Percentiles rank a stretch among this genome's conserved stretches.
Evolutionary conservation across 2,329 filamentous ascomycete species (phyloP).

Genomic region (Phialophora expanda): DNA sequence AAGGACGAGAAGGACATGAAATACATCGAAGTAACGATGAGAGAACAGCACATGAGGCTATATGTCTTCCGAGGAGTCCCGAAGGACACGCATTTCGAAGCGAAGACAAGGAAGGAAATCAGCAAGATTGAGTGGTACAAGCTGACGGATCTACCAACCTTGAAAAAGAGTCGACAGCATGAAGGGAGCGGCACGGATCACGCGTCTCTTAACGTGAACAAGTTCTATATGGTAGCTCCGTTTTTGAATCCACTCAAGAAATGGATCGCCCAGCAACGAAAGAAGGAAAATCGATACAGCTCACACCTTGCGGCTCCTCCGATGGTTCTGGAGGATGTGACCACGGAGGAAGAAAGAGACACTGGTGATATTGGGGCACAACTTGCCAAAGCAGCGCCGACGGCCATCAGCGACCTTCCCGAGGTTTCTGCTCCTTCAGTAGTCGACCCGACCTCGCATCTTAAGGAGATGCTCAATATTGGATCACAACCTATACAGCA

Average conservation of each 20-base stretch:
- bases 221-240: conserved; percentile 97
- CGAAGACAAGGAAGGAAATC: conserved; percentile 93
- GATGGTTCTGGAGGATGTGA: conserved; percentile 35
- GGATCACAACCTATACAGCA: conserved; percentile 32
- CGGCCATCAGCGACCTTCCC: conserved; percentile 48
- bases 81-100: conserved; percentile 84
- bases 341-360: conserved; percentile 37
- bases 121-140: conserved; percentile 97
- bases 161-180: conserved; percentile 73
- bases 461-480: conserved; percentile 57
- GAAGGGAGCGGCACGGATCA: conserved; percentile 58
- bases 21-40: conserved; percentile 85
- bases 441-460: conserved; percentile 56
- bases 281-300: conserved; percentile 65
- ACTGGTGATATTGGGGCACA: conserved; percentile 31
- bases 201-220: conserved; percentile 70
- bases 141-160: conserved; percentile 82
- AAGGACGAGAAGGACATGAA: conserved; percentile 74
- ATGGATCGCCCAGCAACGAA: conserved; percentile 87
- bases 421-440: conserved; percentile 44
- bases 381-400: conserved; percentile 33
- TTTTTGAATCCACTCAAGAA: conserved; percentile 85
- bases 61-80: conserved; percentile 91
- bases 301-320: conserved; percentile 50
- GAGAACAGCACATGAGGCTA: conserved; percentile 88